Evolutionary conservation across 108 stramenopile species (phyloP).

Genomic region (Stephanodiscus triporus): DNA sequence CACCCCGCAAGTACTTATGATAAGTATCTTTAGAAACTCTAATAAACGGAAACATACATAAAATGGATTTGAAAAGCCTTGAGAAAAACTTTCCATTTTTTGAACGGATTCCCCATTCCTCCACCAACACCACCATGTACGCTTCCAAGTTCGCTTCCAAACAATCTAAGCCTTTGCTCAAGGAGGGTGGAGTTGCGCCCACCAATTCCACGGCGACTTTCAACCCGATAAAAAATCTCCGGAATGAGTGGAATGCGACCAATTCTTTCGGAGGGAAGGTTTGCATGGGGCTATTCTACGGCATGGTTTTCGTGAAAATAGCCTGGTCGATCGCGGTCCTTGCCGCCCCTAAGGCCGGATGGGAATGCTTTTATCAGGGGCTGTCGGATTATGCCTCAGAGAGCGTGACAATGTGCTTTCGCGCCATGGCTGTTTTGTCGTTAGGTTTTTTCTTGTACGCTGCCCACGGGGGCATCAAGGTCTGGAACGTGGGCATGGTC

Average conservation of each 20-base stretch:
- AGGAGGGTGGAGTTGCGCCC: no score
- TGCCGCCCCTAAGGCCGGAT: not conserved
- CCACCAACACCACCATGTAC: no score
- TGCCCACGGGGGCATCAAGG: not conserved
- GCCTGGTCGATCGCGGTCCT: not conserved
- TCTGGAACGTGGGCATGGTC: not conserved
- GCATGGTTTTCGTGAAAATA: not conserved
- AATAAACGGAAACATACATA: no score
- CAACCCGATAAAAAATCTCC: not conserved
- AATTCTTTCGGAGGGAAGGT: not conserved
- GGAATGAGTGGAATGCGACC: not conserved
- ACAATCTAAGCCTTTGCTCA: no score
- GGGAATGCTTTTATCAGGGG: constrained; percentile 1
- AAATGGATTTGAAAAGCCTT: no score
- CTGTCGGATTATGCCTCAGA: not conserved
- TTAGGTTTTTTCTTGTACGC: not conserved
- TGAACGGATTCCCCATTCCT: no score
- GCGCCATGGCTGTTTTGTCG: not conserved
- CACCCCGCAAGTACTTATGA: no score
- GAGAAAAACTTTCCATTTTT: no score
- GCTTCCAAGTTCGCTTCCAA: no score
- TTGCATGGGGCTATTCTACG: not conserved
- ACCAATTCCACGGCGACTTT: not conserved
- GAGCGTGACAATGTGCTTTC: not conserved
- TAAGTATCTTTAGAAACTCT: no score